These are phyloP conservation scores for Ophiostoma novo-ulmi DNA, from an alignment of 2,329 filamentous ascomycete species.

Conservation along the genomic window DNA sequence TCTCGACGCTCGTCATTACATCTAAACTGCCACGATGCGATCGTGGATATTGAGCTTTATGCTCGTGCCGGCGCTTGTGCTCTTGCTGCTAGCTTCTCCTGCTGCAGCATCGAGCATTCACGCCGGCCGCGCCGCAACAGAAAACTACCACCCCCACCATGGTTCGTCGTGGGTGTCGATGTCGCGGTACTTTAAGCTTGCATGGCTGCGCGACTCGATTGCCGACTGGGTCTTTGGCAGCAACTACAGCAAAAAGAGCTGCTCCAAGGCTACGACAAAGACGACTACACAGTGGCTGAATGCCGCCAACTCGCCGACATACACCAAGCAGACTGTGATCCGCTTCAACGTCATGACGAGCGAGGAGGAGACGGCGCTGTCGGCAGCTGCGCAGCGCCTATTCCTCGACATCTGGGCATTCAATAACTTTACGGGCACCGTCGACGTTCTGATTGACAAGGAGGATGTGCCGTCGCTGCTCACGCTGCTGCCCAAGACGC, in stretches of 20 bases:
- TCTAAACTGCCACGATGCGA: constrained; percentile 18
- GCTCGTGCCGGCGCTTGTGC: constrained; percentile 8
- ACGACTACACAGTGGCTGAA: constrained; percentile 25
- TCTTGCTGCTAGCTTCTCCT: constrained; percentile 9
- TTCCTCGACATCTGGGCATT: constrained; percentile 91
- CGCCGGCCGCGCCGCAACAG: constrained; percentile 1
- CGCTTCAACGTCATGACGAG: constrained; percentile 73
- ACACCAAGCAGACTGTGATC: constrained; percentile 78
- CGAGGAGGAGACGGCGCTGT: constrained; percentile 64
- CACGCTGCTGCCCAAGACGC: constrained; percentile 66
- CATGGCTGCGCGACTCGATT: constrained; percentile 44
- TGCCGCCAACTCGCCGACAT: constrained; percentile 40
- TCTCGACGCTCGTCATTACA: not conserved
- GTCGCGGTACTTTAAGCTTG: constrained; percentile 43
- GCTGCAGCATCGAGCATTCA: constrained; percentile 13
- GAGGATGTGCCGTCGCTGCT: constrained; percentile 74
- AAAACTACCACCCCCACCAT: not conserved
- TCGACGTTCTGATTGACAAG: constrained; percentile 75
- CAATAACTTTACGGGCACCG: constrained; percentile 59
- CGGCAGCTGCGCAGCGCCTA: constrained; percentile 67
- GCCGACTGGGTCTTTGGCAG: constrained; percentile 16
- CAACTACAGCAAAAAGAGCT: not conserved
- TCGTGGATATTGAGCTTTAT: not conserved
- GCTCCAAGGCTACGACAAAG: not conserved
- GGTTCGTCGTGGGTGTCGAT: constrained; percentile 9